Evolutionary conservation across 2,329 filamentous ascomycete species (phyloP), one percentile per base, ranked within the genome.

Genomic region (Diaporthe aspalathi): DNA sequence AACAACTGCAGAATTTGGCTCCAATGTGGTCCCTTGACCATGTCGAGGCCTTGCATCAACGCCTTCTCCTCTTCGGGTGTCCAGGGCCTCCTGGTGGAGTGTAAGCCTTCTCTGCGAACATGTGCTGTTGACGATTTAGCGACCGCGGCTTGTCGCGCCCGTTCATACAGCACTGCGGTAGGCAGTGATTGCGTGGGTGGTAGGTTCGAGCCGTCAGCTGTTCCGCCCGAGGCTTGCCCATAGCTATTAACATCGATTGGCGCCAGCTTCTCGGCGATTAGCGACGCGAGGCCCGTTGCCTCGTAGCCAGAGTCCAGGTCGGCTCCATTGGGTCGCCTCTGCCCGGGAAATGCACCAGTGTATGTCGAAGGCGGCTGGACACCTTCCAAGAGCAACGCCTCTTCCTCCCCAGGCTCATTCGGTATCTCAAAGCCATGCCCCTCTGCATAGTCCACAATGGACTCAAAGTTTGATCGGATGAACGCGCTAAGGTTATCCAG

Each of bases 1-100:
- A 95, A 97, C 52, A 97, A 87, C 1, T 91, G 91, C 16, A 97
- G 84, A 57, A 97, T 97, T 78, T 97, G 94, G 75, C 93, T 95
- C 94, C 94, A 97, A 77, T 97, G 94, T 22, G 94, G 94, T 0
- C 94, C 94, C 78, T 95, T 94, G 57, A 97, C 94, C 79, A 92
- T 90, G 77, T 97, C 94, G 5, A 97, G 88, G 1, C 94, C 94
- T 62, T 92, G 90, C 92, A 97, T 95, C 22, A 97, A 85, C 0
- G 94, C 94, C 80, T 94, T 94, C 79, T 97, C 94, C 81, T 97
- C 94, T 74, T 96, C 93, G 5, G 92, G 91, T 0, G 92, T 94
- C 94, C 94, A 97, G 0, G 94, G 94, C 35, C 94, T 89, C 40
- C 94, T 88, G 2, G 88, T 89, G 1, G 88, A 90, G 74, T 89